phyloP scores from a whole-genome alignment of 345 rosid genomes.

The Rhizophora mangle region DNA sequence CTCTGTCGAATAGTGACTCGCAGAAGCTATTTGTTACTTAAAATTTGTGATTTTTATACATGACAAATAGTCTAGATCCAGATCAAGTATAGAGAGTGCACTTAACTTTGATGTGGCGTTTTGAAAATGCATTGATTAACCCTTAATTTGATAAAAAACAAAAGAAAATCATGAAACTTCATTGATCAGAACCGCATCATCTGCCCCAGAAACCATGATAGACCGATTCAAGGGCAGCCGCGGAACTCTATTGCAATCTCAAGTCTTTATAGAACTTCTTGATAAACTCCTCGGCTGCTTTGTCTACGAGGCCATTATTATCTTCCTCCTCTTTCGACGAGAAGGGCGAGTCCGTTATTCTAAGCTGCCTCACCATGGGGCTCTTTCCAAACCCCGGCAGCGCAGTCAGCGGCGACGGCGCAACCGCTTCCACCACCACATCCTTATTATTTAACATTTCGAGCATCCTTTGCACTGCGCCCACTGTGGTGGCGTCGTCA shows the following conservation, averaged over 20 bases:
- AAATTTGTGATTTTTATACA: neutral
- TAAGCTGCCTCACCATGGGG: constrained; percentile 56
- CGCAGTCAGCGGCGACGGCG: constrained; percentile 39
- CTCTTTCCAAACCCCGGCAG: constrained; percentile 62
- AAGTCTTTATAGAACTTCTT: constrained; percentile 66
- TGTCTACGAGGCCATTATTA: constrained; percentile 51
- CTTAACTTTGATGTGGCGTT: too few relatives aligned
- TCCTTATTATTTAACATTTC: constrained; percentile 53
- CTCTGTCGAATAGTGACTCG: neutral
- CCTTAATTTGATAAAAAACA: too few relatives aligned
- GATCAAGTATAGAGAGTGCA: neutral
- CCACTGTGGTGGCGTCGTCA: constrained; percentile 46
- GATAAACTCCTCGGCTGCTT: constrained; percentile 89
- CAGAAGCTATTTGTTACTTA: neutral
- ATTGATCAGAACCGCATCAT: constrained; percentile 10
- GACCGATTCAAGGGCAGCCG: constrained; percentile 43
- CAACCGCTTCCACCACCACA: constrained; percentile 26
- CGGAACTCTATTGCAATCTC: constrained; percentile 49
- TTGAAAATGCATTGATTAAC: too few relatives aligned
- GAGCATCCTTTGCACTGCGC: constrained; percentile 65
- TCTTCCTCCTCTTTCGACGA: constrained; percentile 56
- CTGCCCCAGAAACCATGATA: constrained; percentile 45
- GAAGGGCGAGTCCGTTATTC: constrained; percentile 81
- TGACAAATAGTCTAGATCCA: neutral
- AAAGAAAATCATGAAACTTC: neutral